These are phyloP conservation scores for Tremellales sp. DNA, from an alignment of 1,284 basidiomycete species.

Conservation along the genomic window DNA sequence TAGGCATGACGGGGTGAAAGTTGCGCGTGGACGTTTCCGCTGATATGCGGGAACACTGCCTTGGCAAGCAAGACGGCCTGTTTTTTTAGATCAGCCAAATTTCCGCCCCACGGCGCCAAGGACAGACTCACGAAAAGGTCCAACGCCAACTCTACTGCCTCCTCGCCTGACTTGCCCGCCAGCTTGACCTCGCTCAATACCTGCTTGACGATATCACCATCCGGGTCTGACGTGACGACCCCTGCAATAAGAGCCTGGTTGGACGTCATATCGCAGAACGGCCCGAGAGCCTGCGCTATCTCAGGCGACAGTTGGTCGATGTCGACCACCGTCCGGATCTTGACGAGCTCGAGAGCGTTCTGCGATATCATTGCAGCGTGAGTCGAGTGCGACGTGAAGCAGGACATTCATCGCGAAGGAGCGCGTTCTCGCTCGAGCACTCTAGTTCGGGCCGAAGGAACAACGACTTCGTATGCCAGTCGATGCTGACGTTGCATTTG, in stretches of 20 bases:
- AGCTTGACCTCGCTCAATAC: slow-evolving; percentile 2
- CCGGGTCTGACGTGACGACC: slow-evolving; percentile 4
- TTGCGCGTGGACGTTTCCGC: slow-evolving; percentile 15
- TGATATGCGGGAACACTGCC: slow-evolving; percentile 11
- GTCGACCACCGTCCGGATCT: slow-evolving; percentile 5
- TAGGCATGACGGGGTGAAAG: slow-evolving; percentile 15
- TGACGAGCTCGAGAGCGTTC: slow-evolving; percentile 6
- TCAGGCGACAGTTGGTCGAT: slow-evolving; percentile 13
- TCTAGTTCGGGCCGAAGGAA: no score
- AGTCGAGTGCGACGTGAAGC: no score
- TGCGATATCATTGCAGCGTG: not conserved
- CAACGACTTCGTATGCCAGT: no score
- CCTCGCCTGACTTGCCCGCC: slow-evolving; percentile 1
- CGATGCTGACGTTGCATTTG: no score
- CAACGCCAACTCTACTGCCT: slow-evolving; percentile 6
- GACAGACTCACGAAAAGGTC: slow-evolving; percentile 10
- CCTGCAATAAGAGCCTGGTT: slow-evolving; percentile 9
- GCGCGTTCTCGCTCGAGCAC: no score
- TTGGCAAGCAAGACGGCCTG: slow-evolving; percentile 15
- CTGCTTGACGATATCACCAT: slow-evolving; percentile 2
- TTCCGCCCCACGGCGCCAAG: not conserved
- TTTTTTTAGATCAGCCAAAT: not conserved
- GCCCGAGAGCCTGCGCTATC: slow-evolving; percentile 10
- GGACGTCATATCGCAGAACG: slow-evolving; percentile 17
- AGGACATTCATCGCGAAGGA: no score